Evolutionary conservation across 2,329 filamentous ascomycete species (phyloP).

Genomic region (Mycogone perniciosa): DNA sequence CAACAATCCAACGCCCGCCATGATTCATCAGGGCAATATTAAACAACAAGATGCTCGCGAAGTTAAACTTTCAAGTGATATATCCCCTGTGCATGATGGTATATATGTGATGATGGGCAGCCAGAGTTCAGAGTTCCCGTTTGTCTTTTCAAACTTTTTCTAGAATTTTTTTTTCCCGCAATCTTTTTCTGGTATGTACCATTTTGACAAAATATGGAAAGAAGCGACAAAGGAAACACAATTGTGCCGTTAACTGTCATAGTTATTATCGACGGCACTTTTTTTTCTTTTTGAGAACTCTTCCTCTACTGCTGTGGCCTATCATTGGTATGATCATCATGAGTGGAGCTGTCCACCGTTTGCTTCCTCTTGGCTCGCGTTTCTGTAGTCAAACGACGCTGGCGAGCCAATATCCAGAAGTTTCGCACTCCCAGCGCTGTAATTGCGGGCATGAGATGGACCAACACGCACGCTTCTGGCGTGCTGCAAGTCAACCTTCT

Average conservation of each 20-base stretch:
- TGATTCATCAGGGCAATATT: conserved; percentile 7
- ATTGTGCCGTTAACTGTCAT: too few species aligned
- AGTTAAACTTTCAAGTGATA: not conserved
- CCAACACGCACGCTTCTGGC: conserved; percentile 66
- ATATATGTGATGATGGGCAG: not conserved
- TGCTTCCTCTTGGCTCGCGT: conserved; percentile 22
- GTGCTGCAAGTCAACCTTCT: conserved; percentile 45
- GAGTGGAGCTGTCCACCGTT: not conserved
- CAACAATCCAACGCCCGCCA: conserved; percentile 9
- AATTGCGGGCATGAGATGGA: conserved; percentile 59
- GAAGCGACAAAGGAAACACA: too few species aligned
- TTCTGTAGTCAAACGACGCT: conserved; percentile 45
- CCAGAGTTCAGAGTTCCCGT: conserved; percentile 8
- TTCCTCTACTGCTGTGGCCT: conserved; percentile 17
- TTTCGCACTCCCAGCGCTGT: conserved; percentile 73
- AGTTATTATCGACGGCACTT: not conserved
- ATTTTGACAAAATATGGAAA: too few species aligned
- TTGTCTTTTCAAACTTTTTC: not conserved
- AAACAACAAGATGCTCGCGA: conserved; percentile 7
- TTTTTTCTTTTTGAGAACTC: conserved; percentile 14
- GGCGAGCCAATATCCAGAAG: conserved; percentile 59
- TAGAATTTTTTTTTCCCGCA: not conserved
- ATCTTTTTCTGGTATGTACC: not conserved
- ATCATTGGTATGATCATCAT: conserved; percentile 15
- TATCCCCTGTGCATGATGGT: conserved; percentile 7